A percentile compares a stretch with the other conserved stretches of the same genome.
Conservation (phyloP, 169 alveolate genomes). For the Theileria luwenshuni region DNA sequence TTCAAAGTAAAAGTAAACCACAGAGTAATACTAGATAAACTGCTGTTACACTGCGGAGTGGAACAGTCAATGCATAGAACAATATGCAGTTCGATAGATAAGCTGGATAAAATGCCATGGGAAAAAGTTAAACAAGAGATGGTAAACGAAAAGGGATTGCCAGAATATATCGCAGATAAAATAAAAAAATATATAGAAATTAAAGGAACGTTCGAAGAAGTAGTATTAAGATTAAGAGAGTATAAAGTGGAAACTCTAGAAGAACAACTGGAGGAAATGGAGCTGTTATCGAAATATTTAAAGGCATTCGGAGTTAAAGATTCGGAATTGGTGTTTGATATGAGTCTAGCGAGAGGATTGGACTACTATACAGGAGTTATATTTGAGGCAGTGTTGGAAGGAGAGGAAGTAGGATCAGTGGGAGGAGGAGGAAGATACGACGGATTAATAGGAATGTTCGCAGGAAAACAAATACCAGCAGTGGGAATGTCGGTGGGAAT, state of each 20-base stretch:
- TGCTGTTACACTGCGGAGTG: conserved; percentile 88
- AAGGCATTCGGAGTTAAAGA: conserved; percentile 41
- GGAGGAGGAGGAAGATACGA: conserved; percentile 99
- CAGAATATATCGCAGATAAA: conserved; percentile 79
- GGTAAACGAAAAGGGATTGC: conserved; percentile 87
- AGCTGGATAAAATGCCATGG: conserved; percentile 95
- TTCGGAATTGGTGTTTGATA: conserved; percentile 80
- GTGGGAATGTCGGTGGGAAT: conserved; percentile 95
- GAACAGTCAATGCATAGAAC: conserved; percentile 86
- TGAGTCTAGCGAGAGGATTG: conserved; percentile 94
- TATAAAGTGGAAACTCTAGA: conserved; percentile 47
- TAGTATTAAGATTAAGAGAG: conserved; percentile 74
- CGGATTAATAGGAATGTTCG: conserved; percentile 89
- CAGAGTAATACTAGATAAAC: conserved; percentile 89
- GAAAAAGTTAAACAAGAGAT: conserved; percentile 89
- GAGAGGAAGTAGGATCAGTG: conserved; percentile 89
- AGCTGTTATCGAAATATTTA: conserved; percentile 65
- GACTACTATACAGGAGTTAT: conserved; percentile 97
- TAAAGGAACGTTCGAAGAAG: conserved; percentile 81
- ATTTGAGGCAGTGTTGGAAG: conserved; percentile 91
- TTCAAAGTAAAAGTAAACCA: conserved; percentile 90
- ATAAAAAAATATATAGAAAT: conserved; percentile 81
- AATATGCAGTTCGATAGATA: conserved; percentile 93
- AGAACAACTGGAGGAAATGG: conserved; percentile 63
- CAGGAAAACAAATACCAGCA: conserved; percentile 89